Base-by-base conservation (phyloP, 352 stramenopile genomes). In the Stramenopiles sp. region DNA sequence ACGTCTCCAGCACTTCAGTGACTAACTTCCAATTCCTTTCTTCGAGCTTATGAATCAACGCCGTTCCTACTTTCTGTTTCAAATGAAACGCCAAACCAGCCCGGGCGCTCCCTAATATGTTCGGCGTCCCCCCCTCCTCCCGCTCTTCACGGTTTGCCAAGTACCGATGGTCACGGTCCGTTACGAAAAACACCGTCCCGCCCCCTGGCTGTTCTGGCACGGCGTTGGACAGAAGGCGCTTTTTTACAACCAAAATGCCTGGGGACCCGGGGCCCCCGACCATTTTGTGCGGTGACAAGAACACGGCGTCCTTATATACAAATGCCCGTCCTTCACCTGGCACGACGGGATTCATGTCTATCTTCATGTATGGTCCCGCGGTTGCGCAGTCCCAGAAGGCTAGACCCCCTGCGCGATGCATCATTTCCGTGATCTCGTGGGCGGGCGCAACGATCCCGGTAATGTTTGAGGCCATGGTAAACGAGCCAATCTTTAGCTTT, bases 261-360 rank as follows among this genome's bases (percentile, higher is more conserved):
- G 92, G 88, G 1, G 89, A 92, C 3, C 87, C 89, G 0, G 88
- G 86, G 1, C 93, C 94, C 36, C 94, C 94, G 4, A 96, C 77
- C 69, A 98, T 92, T 81, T 98, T 98, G 85, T 99, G 94, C 0
- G 89, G 88, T 0, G 85, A 96, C 75, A 98, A 88, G 80, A 96
- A 96, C 32, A 97, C 84, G 0, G 92, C 94, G 82, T 98, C 93
- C 77, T 96, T 96, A 74, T 87, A 83, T 0, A 80, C 78, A 36
- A 78, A 82, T 68, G 79, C 78, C 0, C 78, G 76, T 68, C 76
- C 68, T 2, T 78, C 68, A 3, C 79, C 84, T 3, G 77, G 68
- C n/a, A 85, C 73, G 35, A 83, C 81, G 1, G 92, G 91, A 84
- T 98, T 98, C 92, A 98, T 97, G 81, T 97, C 82, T n/a, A 97